Conservation (phyloP, 257 asterid species). For the Nicotiana undulata region DNA sequence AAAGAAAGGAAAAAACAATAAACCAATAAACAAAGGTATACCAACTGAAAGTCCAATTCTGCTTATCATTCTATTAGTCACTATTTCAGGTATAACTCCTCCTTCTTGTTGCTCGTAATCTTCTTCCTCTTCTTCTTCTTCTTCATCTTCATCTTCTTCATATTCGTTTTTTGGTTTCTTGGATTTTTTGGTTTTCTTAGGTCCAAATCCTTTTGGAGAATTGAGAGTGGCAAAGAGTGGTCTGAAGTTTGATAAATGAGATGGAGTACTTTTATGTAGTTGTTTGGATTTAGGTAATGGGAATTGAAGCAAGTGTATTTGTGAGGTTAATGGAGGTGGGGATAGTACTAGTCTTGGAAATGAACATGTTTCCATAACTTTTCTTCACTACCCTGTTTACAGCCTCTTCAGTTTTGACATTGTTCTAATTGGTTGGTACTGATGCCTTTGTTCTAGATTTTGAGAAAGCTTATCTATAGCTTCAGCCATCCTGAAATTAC, state of each 20-base stretch:
- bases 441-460: not conserved
- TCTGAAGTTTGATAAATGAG: conserved; percentile 12
- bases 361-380: conserved; percentile 34
- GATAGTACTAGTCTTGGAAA: conserved; percentile 17
- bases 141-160: conserved; percentile 31
- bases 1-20: conserved; percentile 84
- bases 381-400: conserved; percentile 5
- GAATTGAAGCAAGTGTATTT: conserved; percentile 26
- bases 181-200: conserved; percentile 39
- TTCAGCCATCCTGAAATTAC: not conserved
- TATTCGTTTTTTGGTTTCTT: conserved; percentile 39
- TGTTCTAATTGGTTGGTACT: not conserved
- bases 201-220: conserved; percentile 81
- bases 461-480: not conserved
- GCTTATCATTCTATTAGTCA: conserved; percentile 87
- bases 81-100: conserved; percentile 84
- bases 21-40: conserved; percentile 66
- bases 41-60: conserved; percentile 81
- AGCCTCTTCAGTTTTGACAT: not conserved
- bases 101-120: conserved; percentile 34
- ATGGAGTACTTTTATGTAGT: conserved; percentile 12
- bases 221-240: conserved; percentile 58
- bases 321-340: conserved; percentile 29
- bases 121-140: conserved; percentile 31
- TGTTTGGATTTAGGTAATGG: conserved; percentile 18